phyloP scores from a whole-genome alignment of 2,329 filamentous ascomycete species.

The Penicillium griseofulvum region DNA sequence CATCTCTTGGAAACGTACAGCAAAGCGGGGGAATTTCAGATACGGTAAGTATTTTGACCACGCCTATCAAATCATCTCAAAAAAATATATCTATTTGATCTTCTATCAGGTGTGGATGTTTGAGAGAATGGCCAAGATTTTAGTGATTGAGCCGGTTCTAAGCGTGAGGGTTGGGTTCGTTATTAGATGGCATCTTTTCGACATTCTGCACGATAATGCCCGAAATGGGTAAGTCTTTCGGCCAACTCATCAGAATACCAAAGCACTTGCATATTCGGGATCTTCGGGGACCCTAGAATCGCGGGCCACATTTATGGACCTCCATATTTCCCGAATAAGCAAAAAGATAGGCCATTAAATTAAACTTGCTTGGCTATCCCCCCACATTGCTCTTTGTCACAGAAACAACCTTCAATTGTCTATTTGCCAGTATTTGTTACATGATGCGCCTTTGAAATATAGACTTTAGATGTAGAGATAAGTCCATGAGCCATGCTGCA shows the following conservation, averaged over 20 bases:
- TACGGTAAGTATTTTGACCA: neutral
- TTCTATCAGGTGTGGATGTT: neutral
- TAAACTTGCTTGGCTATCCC: neutral
- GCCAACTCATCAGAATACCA: neutral
- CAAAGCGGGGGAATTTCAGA: neutral
- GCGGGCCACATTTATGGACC: neutral
- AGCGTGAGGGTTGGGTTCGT: neutral
- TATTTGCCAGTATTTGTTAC: neutral
- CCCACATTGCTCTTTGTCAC: too few relatives aligned
- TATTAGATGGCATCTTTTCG: neutral
- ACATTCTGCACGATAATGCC: neutral
- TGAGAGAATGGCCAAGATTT: neutral
- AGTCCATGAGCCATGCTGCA: conserved; percentile 6
- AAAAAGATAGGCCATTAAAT: neutral
- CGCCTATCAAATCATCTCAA: neutral
- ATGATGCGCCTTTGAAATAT: conserved; percentile 5
- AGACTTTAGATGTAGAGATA: neutral
- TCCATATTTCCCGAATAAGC: neutral
- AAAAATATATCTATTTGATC: neutral
- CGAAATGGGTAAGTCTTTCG: neutral
- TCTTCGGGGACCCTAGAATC: neutral
- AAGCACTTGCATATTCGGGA: neutral
- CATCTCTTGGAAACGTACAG: neutral
- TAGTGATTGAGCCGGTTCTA: neutral
- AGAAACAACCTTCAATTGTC: neutral